A percentile compares a stretch with the other conserved stretches of the same genome.
phyloP scores from a whole-genome alignment of 73 alveolate genomes.

The Stentor coeruleus region DNA sequence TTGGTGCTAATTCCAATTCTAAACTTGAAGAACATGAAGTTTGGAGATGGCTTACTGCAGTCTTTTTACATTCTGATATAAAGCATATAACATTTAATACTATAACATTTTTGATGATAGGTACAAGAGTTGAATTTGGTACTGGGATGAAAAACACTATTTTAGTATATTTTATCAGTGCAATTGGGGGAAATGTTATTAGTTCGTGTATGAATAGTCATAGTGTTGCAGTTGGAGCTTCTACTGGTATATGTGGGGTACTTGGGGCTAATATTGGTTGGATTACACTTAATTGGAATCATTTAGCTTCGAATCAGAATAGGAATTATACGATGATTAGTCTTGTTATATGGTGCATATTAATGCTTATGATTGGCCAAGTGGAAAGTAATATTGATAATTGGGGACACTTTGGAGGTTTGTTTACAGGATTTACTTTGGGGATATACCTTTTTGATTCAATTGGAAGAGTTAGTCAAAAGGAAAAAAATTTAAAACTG shows the following conservation, averaged over 20 bases:
- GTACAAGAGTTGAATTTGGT: conserved; percentile 35
- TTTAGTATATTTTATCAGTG: conserved; percentile 32
- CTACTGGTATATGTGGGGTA: conserved; percentile 42
- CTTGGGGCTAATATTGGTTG: conserved; percentile 38
- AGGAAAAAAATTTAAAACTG: too few species aligned
- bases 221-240: conserved; percentile 44
- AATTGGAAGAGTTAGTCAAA: too few species aligned
- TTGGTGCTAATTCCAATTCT: conserved; percentile 41
- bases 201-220: conserved; percentile 24
- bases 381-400: neutral
- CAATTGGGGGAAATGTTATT: conserved; percentile 38
- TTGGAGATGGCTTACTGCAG: conserved; percentile 65
- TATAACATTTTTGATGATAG: conserved; percentile 26
- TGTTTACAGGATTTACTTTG: neutral
- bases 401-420: conserved; percentile 27
- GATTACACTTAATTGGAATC: conserved; percentile 31
- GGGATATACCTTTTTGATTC: neutral
- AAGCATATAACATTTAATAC: conserved; percentile 53
- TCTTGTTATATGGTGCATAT: neutral
- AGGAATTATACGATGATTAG: neutral
- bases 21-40: conserved; percentile 32
- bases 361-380: conserved; percentile 10
- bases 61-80: conserved; percentile 61
- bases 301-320: neutral
- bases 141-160: conserved; percentile 29